Evolutionary conservation across 2,329 filamentous ascomycete species (phyloP), one percentile per base, ranked within the genome.

Genomic region (Trichophyton schoenleinii): DNA sequence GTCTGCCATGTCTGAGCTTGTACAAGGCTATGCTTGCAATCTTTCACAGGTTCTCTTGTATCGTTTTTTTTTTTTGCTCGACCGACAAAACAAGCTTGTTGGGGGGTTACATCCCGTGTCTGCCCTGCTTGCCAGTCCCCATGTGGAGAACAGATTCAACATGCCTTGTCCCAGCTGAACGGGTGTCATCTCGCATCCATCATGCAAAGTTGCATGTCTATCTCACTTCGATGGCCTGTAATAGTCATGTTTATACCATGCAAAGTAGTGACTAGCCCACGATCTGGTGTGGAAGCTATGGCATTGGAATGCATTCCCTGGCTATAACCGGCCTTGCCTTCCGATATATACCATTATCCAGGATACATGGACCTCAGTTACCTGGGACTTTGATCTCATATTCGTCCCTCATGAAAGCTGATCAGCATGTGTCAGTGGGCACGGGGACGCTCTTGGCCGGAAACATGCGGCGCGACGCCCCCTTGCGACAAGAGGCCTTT

Each of bases 311-410:
- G 11, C 34, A 44, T 44, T 7, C 41, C 41, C 41, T 44, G 41
- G 41, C 7, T 44, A 44, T 44, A 44, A 18, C n/a, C 41, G 41
- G 41, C 41, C 15, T 44, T 44, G 41, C 41, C n/a, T 44, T n/a
- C 41, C 41, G 41, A 44, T n/a, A 20, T 44, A 44, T 44, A 44
- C 41, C 9, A 38, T 13, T 13, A 9, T 38, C 34, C 9, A 38
- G 8, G 34, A 13, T 38, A 38, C 11, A 38, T 99, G 96, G 72
- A 89, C 92, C 22, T 78, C 99, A 41, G 75, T 97, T 34, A 94
- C 94, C 3, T 55, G 25, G n/a, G n/a, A 2, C 36, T 31, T 28
- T 25, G 28, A 18, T 28, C 9, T 15, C 15, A 36, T 55, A 28
- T n/a, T 55, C 13, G n/a, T 36, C 15, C 28, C n/a, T 20, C n/a